Evolutionary conservation across 306 rosid species (phyloP).

Genomic region (Citrullus amarus): DNA sequence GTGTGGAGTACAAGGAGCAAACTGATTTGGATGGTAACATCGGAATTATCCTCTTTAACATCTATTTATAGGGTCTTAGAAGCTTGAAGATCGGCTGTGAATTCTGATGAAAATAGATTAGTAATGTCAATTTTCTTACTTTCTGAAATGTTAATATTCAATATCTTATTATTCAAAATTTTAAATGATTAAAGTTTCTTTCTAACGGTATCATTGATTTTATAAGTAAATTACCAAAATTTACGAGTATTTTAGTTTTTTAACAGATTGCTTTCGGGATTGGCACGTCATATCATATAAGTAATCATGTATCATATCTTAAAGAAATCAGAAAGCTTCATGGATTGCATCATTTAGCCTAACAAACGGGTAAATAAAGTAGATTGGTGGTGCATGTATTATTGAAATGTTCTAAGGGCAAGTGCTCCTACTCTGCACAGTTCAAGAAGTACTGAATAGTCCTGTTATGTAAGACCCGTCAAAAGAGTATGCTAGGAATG

Average conservation of each 20-base stretch:
- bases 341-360: neutral
- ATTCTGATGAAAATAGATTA: neutral
- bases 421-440: neutral
- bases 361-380: neutral
- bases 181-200: neutral
- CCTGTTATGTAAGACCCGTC: neutral
- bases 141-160: neutral
- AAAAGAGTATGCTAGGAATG: neutral
- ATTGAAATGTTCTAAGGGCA: neutral
- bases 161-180: neutral
- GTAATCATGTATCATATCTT: neutral
- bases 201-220: neutral
- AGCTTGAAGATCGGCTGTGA: neutral
- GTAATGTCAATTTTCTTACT: neutral
- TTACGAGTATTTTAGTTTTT: neutral
- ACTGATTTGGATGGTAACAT: slow-evolving; percentile 32
- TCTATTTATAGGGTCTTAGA: neutral
- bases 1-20: slow-evolving; percentile 19
- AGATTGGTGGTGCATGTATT: neutral
- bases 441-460: neutral
- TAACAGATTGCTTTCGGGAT: neutral
- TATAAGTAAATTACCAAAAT: neutral
- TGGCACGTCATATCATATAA: neutral
- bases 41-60: neutral
- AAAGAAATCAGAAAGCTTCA: neutral